A percentile compares a stretch with the other conserved stretches of the same genome.
Conservation (phyloP, 1,284 basidiomycete species). For the Heliocybe sulcata region DNA sequence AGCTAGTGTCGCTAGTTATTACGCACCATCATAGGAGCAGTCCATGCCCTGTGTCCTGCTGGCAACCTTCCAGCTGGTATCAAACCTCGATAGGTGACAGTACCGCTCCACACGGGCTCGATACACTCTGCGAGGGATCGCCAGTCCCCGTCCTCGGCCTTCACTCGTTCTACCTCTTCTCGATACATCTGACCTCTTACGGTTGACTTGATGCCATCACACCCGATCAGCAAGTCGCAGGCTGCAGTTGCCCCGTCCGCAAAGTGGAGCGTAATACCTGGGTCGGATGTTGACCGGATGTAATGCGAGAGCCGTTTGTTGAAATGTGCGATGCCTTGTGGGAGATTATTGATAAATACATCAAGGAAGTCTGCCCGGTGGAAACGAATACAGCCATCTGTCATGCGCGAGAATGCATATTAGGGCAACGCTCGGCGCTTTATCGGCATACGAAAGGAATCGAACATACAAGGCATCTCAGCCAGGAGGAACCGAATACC, state of each 20-base stretch:
- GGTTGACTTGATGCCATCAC: conserved; percentile 44
- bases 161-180: conserved; percentile 9
- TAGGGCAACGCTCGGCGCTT: not conserved
- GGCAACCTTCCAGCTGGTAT: conserved; percentile 21
- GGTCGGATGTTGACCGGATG: conserved; percentile 10
- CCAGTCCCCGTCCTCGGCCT: not conserved
- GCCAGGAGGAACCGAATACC: conserved; percentile 31
- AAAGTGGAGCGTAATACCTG: conserved; percentile 22
- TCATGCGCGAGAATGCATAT: not conserved
- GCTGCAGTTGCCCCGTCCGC: conserved; percentile 27
- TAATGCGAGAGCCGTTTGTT: conserved; percentile 32
- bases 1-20: not conserved
- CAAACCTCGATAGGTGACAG: conserved; percentile 26
- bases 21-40: conserved; percentile 23
- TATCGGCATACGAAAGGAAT: not conserved
- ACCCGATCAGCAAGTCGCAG: conserved; percentile 40
- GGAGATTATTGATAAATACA: conserved; percentile 32
- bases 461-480: conserved; percentile 28
- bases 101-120: conserved; percentile 29
- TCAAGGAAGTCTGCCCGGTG: conserved; percentile 42
- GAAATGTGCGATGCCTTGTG: conserved; percentile 32
- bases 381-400: conserved; percentile 34
- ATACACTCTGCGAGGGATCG: conserved; percentile 13
- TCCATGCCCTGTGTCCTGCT: conserved; percentile 16
- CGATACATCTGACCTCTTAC: conserved; percentile 31